Evolutionary conservation across 1,139 yeast genomes (phyloP), one percentile per base, ranked within the genome.

Genomic region (Hemisphaericaspora xylofermentans): DNA sequence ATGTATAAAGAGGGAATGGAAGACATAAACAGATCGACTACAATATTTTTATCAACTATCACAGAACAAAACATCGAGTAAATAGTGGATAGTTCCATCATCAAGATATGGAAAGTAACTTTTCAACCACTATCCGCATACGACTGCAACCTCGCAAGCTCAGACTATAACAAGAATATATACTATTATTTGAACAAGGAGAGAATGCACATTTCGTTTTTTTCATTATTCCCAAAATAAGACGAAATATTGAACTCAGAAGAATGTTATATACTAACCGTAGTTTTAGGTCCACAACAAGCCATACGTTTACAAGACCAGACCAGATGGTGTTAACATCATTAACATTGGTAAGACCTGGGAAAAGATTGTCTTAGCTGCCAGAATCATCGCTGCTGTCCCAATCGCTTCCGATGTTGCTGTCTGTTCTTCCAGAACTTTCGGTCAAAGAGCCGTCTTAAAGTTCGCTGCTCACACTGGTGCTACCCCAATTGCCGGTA

Each of bases 391-490:
- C 69, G 98, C 98, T 71, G 96, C 98, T 65, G 85, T 94, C 63
- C 98, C 98, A 80, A 89, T 88, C 84, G 82, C 98, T 58, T 81
- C 94, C 60, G 99, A 94, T 71, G 96, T 94, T 67, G 97, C 93
- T 72, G 98, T 96, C 66, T 88, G 95, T 71, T 91, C 98, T 57
- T 88, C 98, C 66, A 93, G 98, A 84, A 91, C 97, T 64, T 93
- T 88, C 80, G 99, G 98, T 70, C 99, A 94, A 83, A 93, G 99
- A 84, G 99, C 98, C 70, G 98, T 91, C 61, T 85, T 94, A 75
- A 94, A 94, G 83, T 94, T 86, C 70, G 98, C 98, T 72, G 88
- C 96, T 66, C 98, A 94, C 93, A 91, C 98, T 64, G 98, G 98
- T 77, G 96, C 98, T 61, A 91, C 98, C 63, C 94, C 98, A 74